Base-by-base conservation (phyloP, 805 yeast species). In the Barnettozyma wickerhamii region DNA sequence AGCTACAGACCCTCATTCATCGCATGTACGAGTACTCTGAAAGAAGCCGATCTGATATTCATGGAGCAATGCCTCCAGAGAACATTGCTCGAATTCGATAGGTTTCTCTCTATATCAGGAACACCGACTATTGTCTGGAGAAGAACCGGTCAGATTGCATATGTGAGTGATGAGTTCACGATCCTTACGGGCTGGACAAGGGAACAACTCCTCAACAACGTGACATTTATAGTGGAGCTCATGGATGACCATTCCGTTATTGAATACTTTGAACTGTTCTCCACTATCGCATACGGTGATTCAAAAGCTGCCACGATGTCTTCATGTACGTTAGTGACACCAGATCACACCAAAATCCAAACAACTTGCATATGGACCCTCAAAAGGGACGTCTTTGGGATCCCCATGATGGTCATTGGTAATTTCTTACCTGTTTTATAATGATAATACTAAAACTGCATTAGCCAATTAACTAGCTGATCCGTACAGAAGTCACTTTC, bases 41-140 rank as follows among this genome's bases (percentile, higher is more conserved):
- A 90, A 43, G 95, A 87, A 52, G 95, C 86, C 31, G 99, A 91
- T 60, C 70, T 90, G 62, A 84, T 91, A 3, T 91, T 91, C 56
- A 88, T 93, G 84, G 99, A 91, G 58, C 95, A 91, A 65, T 86
- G 96, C 52, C 91, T 90, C 65, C 98, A 91, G 62, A 68, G 99
- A 33, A 89, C 98, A 0, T 66, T 91, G 28, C 65, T 91, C 33
- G 96, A 95, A 46, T 91, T 89, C 59, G 90, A 88, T 45, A 84
- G 82, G 59, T 85, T 86, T 58, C 84, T 93, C 30, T 72, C 79
- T 18, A 79, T 84, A 17, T 79, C 88, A 26, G 97, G 97, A 0
- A 91, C 97, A 0, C 98, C 98, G 2, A 89, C 96, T 0, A 75
- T 91, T 18, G 91, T 89, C 4, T 91, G 98, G 98, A 70, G 99